A percentile compares a stretch with the other conserved stretches of the same genome.
These are phyloP conservation scores for Eryngium alpinum DNA, from an alignment of 140 eudicot species.

Conservation along the genomic window DNA sequence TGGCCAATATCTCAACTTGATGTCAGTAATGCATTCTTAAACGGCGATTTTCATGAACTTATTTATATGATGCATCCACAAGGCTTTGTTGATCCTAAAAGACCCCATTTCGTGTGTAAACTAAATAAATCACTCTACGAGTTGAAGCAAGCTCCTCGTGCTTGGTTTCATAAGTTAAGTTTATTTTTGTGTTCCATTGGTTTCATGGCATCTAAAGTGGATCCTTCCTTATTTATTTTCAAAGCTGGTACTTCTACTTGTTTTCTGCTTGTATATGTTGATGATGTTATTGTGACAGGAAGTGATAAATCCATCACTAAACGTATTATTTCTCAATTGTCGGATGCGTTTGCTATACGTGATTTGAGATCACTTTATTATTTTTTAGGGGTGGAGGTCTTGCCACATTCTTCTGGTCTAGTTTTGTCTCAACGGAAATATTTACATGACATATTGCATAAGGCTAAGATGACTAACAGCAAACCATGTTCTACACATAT, in stretches of 20 bases:
- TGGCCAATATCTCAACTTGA: not conserved
- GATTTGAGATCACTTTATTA: not conserved
- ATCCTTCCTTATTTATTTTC: not conserved
- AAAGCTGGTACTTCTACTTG: not conserved
- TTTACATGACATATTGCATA: not conserved
- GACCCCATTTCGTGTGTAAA: not conserved
- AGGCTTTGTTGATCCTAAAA: not conserved
- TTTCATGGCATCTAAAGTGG: not conserved
- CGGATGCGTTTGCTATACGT: not conserved
- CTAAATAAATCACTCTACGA: not conserved
- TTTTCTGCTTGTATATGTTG: not conserved
- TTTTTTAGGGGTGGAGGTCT: not conserved
- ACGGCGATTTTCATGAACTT: not conserved
- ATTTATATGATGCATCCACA: not conserved
- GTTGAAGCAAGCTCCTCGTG: not conserved
- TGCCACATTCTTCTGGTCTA: not conserved
- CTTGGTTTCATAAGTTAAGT: not conserved
- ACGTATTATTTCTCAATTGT: too few species aligned
- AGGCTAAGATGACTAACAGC: not conserved
- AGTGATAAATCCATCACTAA: not conserved
- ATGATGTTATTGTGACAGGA: not conserved
- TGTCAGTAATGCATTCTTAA: not conserved
- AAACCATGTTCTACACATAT: not conserved
- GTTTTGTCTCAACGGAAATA: not conserved
- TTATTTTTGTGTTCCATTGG: not conserved